Base-by-base conservation (phyloP, 148 eudicot species). In the Persicaria tinctoria region DNA sequence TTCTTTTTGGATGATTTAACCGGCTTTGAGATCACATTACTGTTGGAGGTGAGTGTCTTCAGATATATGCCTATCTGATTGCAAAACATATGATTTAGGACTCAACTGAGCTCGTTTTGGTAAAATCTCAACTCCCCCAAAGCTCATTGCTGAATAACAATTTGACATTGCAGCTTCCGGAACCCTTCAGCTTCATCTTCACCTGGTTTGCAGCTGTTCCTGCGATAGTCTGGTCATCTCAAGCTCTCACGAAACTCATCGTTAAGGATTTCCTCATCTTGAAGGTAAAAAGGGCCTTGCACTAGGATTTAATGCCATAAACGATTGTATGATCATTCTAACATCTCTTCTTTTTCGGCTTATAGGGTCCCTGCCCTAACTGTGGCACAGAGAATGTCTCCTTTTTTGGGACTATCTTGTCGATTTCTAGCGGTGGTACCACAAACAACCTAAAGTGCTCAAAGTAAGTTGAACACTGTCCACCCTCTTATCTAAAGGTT, bases 191-290 rank as follows among this genome's bases (percentile, higher is more conserved):
- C 74, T 96, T 96, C 87, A 87, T 90, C 46, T 92, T 96, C 88
- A 90, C 95, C 27, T 92, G 97, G 99, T 96, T 96, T 79, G 97
- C 97, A 68, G 97, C 97, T 38, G 14, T 96, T 73, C 97, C 99
- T 3, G 9, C 88, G 53, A 83, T 92, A 74, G 75, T 96, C 78
- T 96, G 86, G 86, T 68, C 82, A 53, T 85, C 99, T n/a, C 80
- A 70, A 72, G 75, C 99, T 63, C 70, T 96, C 63, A 96, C 99
- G 46, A 90, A 86, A 72, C 57, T 81, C 76, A 84, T 95, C 41
- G 90, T 96, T 71, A 92, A 83, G 76, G 99, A 96, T 77, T 89
- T 92, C 70, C 78, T 92, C 77, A 96, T 96, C 76, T 77, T 96
- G 77, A 89, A 82, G 97, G 99, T 96, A 87, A 74, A 32, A 32